Conservation (phyloP, 1,284 basidiomycete species). For the Ustilago nuda region DNA sequence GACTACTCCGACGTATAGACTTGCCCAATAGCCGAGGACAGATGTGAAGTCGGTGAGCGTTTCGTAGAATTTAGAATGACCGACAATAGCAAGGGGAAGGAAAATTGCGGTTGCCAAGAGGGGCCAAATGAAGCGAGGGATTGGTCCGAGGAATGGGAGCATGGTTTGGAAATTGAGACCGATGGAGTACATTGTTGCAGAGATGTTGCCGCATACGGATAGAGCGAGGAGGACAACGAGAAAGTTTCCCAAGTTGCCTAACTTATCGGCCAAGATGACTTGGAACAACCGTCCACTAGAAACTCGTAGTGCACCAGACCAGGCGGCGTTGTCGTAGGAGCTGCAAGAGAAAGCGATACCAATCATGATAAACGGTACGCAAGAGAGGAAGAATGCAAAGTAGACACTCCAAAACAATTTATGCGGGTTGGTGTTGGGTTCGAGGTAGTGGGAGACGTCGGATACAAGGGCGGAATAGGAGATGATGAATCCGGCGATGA, state of each 20-base stretch:
- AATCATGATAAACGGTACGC: slow-evolving; percentile 74
- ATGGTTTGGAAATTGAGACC: slow-evolving; percentile 65
- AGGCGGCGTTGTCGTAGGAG: slow-evolving; percentile 74
- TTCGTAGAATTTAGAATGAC: slow-evolving; percentile 75
- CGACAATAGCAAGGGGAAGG: slow-evolving; percentile 75
- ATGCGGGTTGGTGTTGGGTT: slow-evolving; percentile 71
- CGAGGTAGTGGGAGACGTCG: slow-evolving; percentile 70
- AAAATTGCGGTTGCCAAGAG: slow-evolving; percentile 82
- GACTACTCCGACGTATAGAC: slow-evolving; percentile 76
- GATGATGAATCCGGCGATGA: slow-evolving; percentile 75
- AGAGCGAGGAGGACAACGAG: slow-evolving; percentile 83
- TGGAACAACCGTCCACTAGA: slow-evolving; percentile 78
- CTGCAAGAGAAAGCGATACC: slow-evolving; percentile 73
- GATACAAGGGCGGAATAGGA: slow-evolving; percentile 71
- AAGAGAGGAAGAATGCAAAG: slow-evolving; percentile 75
- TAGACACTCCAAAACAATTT: slow-evolving; percentile 75
- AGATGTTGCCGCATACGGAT: slow-evolving; percentile 81
- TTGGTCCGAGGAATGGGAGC: slow-evolving; percentile 80
- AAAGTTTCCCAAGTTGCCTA: slow-evolving; percentile 82
- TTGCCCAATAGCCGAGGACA: slow-evolving; percentile 77
- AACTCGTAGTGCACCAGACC: slow-evolving; percentile 66
- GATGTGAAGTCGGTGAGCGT: slow-evolving; percentile 74
- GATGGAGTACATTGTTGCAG: slow-evolving; percentile 75
- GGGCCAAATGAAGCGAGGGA: slow-evolving; percentile 89
- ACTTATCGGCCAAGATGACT: slow-evolving; percentile 77